Evolutionary conservation across 768 basidiomycete species (phyloP), one percentile per base, ranked within the genome.

Genomic region (Phaffia australis): DNA sequence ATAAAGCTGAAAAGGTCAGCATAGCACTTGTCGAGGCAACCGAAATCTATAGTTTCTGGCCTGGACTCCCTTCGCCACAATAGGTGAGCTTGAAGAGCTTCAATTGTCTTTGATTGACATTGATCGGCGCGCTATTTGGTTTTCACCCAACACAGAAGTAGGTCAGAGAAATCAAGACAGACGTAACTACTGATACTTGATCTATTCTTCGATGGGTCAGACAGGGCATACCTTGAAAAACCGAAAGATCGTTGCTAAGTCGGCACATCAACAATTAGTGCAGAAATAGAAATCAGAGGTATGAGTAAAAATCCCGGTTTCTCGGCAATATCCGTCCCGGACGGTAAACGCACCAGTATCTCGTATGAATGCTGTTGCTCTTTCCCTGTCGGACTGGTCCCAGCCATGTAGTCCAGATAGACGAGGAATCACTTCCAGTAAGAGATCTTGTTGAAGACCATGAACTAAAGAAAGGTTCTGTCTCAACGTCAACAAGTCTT

Each of bases 1-100:
- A 77, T 69, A 50, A 76, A 71, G 63, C 73, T 69, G 68, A 74
- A 75, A 1, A 77, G 69, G 0, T 71, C 56, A 0, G 73, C 69
- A 1, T 66, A 56, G 5, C 69, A 68, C 63, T 73, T 0, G 70
- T 50, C 6, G 42, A 61, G 47, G 50, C 60, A 25, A 68, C 62
- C 0, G 68, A 35, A 14, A 73, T 73, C 15, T 5, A 71, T 64
- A 1, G 11, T 6, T 47, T 76, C 73, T 0, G 75, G 68, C 6
- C 63, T 51, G 21, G 56, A 69, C 7, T 58, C 50, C 30, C 72
- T 60, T 8, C 75, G 71, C 18, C 70, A 50, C 11, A 68, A 47
- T 18, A 73, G 56, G 19, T 68, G 65, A 3, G 68, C 48, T 0
- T 75, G 64, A 6, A 76, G 69, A 25, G 63, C 48, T 0, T 54